Percentiles rank a stretch among this genome's conserved stretches.
Conservation (phyloP, 1,284 basidiomycete species). For the Sutorius eximius region DNA sequence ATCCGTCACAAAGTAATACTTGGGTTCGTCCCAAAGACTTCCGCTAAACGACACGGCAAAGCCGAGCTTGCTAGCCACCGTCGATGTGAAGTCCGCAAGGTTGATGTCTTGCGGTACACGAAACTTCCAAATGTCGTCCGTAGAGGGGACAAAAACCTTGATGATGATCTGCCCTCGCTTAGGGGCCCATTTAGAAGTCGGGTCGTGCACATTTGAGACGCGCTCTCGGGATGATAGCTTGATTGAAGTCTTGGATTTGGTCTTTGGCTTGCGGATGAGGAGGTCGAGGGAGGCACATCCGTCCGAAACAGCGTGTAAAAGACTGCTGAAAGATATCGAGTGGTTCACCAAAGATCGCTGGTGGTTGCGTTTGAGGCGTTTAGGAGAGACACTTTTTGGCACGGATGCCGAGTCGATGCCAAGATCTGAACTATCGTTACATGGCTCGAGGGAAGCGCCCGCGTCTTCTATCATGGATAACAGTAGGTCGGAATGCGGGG, state of each 20-base stretch:
- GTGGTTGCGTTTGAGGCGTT: constrained; percentile 5
- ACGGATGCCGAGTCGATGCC: background rate
- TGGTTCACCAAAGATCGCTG: constrained; percentile 15
- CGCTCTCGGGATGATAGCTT: background rate
- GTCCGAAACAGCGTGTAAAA: constrained; percentile 16
- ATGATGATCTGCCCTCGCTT: constrained; percentile 38
- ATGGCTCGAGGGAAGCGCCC: background rate
- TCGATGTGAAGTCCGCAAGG: constrained; percentile 34
- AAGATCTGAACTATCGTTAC: background rate
- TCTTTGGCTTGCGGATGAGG: constrained; percentile 18
- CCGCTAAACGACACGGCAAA: constrained; percentile 37
- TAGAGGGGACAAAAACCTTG: constrained; percentile 43
- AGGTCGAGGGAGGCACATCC: constrained; percentile 20
- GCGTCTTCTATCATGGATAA: constrained; percentile 15
- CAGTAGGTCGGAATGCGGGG: constrained; percentile 11
- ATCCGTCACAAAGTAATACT: constrained; percentile 30
- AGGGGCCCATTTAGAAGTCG: constrained; percentile 33
- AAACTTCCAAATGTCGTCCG: constrained; percentile 43
- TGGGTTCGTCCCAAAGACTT: constrained; percentile 33
- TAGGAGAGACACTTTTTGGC: background rate
- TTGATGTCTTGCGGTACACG: constrained; percentile 35
- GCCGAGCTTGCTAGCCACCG: constrained; percentile 38
- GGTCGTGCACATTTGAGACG: background rate
- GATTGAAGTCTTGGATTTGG: constrained; percentile 1
- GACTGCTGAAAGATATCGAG: constrained; percentile 19